These are phyloP conservation scores for Trichomonas vaginalis DNA, from an alignment of 208 protist species.

Conservation along the genomic window DNA sequence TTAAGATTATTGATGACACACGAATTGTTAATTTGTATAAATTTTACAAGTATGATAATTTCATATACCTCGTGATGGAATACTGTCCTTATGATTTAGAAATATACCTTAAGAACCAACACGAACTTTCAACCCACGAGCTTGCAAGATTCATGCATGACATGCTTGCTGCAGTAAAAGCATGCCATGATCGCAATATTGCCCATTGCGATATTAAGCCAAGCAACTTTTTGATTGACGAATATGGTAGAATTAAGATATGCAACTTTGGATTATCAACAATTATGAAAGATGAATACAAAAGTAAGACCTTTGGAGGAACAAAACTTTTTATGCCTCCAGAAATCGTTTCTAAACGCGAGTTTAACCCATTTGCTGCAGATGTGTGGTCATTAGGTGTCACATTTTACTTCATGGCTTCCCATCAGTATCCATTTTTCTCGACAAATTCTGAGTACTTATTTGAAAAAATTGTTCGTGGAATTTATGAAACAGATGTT, in stretches of 20 bases:
- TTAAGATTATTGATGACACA: not conserved
- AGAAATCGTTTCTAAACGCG: not conserved
- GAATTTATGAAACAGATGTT: not conserved
- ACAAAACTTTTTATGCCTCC: not conserved
- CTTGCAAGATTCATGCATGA: not conserved
- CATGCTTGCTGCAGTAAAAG: conserved; percentile 41
- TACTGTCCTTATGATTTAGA: not conserved
- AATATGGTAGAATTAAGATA: not conserved
- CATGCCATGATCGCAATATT: conserved; percentile 46
- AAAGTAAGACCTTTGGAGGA: not conserved
- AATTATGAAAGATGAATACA: not conserved
- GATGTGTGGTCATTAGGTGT: not conserved
- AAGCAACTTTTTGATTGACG: not conserved
- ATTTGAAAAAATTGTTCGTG: not conserved
- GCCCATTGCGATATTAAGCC: conserved; percentile 43
- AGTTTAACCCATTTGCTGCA: not conserved
- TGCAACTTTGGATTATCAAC: not conserved
- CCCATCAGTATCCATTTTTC: not conserved
- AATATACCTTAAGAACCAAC: not conserved
- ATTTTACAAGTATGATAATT: not conserved
- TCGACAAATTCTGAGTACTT: not conserved
- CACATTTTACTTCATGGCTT: not conserved
- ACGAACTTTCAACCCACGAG: not conserved
- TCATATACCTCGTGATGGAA: not conserved
- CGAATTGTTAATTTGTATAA: not conserved